Evolutionary conservation across 495 filamentous ascomycete genomes (phyloP).

Genomic region (Annulohypoxylon nitens): DNA sequence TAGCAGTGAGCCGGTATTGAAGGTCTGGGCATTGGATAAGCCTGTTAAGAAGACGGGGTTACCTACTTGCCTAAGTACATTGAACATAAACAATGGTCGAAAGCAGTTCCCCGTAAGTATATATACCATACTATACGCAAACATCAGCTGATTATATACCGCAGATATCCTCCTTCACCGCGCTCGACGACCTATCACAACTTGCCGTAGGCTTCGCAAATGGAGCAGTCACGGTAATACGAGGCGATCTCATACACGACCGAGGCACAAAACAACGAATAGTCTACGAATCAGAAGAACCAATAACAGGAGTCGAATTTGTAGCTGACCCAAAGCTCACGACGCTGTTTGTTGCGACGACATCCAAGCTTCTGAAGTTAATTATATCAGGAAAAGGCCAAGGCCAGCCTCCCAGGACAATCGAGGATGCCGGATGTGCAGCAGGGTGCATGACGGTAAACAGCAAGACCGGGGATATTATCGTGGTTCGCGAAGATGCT

Average conservation of each 20-base stretch:
- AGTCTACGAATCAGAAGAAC: slow-evolving; percentile 96
- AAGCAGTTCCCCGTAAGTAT: slow-evolving; percentile 86
- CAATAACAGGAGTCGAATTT: slow-evolving; percentile 90
- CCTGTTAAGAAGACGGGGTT: slow-evolving; percentile 91
- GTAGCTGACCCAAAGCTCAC: slow-evolving; percentile 72
- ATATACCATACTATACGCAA: not conserved
- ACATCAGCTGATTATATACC: slow-evolving; percentile 18
- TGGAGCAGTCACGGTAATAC: slow-evolving; percentile 91
- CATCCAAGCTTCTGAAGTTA: slow-evolving; percentile 86
- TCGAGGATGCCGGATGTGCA: slow-evolving; percentile 90
- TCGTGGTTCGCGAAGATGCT: slow-evolving; percentile 93
- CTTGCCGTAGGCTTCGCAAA: slow-evolving; percentile 96
- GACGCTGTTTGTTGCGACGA: slow-evolving; percentile 92
- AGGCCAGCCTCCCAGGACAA: slow-evolving; percentile 85
- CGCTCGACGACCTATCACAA: slow-evolving; percentile 87
- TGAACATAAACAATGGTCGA: slow-evolving; percentile 89
- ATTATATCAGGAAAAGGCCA: slow-evolving; percentile 88
- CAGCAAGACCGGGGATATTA: slow-evolving; percentile 80
- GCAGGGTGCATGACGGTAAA: slow-evolving; percentile 94
- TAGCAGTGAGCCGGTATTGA: slow-evolving; percentile 86
- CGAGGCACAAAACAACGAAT: slow-evolving; percentile 95
- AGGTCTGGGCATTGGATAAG: slow-evolving; percentile 97
- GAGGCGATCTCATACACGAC: slow-evolving; percentile 95
- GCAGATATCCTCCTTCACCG: slow-evolving; percentile 90
- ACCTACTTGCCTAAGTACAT: slow-evolving; percentile 85